Percentiles rank a stretch among this genome's conserved stretches.
Conservation (phyloP, 202 grass and related monocot species). For the Brachypodium distachyon region DNA sequence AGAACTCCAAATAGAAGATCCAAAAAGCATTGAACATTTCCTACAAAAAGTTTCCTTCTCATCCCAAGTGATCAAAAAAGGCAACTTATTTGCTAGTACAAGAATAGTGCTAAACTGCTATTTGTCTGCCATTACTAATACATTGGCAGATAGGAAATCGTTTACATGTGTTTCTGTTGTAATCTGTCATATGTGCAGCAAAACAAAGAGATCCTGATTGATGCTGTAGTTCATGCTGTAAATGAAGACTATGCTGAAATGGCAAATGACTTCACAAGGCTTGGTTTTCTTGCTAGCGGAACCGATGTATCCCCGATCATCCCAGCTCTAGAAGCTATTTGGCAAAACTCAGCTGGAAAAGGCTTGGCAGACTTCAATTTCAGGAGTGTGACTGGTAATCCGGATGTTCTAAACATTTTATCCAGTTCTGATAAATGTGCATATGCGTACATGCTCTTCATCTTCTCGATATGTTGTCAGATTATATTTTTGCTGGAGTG, state of each 20-base stretch:
- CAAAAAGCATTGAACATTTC: neutral
- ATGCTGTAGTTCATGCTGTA: conserved; percentile 97
- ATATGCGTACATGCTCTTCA: neutral
- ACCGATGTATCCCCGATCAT: conserved; percentile 90
- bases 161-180: neutral
- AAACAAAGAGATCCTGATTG: conserved; percentile 99
- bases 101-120: neutral
- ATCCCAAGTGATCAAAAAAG: neutral
- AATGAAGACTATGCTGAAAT: conserved; percentile 99
- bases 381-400: conserved; percentile 83
- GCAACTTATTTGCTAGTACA: neutral
- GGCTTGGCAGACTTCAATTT: conserved; percentile 97
- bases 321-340: conserved; percentile 91
- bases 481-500: neutral
- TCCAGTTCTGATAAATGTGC: neutral
- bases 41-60: neutral
- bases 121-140: neutral
- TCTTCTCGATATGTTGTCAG: neutral
- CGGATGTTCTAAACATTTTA: neutral
- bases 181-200: conserved; percentile 46
- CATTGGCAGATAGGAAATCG: neutral
- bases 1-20: neutral
- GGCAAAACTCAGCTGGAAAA: conserved; percentile 98
- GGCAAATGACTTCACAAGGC: conserved; percentile 99
- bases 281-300: conserved; percentile 89